Evolutionary conservation across 192 early-diverging fungal genomes (phyloP), one percentile per base, ranked within the genome.

Genomic region (Podila minutissima): DNA sequence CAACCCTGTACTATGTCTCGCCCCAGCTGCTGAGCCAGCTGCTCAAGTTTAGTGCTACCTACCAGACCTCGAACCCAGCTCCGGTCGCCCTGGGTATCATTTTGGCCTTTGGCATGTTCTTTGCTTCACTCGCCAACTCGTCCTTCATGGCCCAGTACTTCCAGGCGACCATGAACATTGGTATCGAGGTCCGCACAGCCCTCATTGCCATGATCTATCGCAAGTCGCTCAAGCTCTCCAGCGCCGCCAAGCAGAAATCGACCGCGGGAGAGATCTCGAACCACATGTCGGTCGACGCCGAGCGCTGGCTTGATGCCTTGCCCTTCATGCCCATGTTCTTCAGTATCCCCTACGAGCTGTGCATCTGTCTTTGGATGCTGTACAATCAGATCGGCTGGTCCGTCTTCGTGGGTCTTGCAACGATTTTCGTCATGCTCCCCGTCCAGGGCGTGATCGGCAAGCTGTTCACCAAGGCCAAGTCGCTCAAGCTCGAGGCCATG

Each of bases 231-330:
- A 59, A 55, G 17, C 69, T 85, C 1, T 69, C 69, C 4, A 75
- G 71, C 32, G 75, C 65, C 6, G 79, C 74, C 32, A 78, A 67
- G 37, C 66, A 83, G 17, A 77, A 77, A 33, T 60, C 60, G 15
- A 83, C 74, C 15, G 66, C 72, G 0, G 84, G 84, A 8, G 84
- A 85, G 51, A 85, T 85, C 59, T 71, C 72, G 26, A 85, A 85
- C 48, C 81, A 78, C 24, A 78, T 85, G 64, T 74, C 69, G n/a
- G 72, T 83, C 8, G 84, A 85, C 63, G 84, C 84, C 15, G 77
- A 81, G 41, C 53, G 77, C 17, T 81, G 71, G 77, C 11, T 59
- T 0, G 66, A 81, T 5, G 62, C 62, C 7, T 38, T 67, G 28
- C 62, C 41, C 5, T 72, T 73, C 33, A 37, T 81, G 61, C 66